These are phyloP conservation scores for Tetrahymena thermophila DNA, from an alignment of 73 alveolate genomes.

Conservation along the genomic window DNA sequence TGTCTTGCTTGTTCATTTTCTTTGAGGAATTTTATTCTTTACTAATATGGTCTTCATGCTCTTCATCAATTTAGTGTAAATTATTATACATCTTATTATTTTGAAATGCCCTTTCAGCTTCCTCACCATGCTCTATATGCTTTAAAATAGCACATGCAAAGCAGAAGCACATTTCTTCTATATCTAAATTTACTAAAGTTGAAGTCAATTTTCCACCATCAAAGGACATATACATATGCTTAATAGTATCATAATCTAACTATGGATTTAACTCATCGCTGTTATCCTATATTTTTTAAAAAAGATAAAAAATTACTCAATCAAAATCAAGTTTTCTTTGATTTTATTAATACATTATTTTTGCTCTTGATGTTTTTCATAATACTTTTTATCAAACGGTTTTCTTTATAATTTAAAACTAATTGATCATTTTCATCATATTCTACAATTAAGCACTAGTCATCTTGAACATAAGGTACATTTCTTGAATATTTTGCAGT, in stretches of 20 bases:
- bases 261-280: background rate
- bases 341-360: background rate
- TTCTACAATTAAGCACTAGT: background rate
- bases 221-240: constrained; percentile 40
- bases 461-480: background rate
- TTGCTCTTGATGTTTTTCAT: background rate
- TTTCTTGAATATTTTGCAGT: background rate
- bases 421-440: background rate
- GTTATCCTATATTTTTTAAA: background rate
- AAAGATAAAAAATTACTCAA: background rate
- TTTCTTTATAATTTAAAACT: background rate
- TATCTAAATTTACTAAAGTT: constrained; percentile 49
- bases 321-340: background rate
- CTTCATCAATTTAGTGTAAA: background rate
- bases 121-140: constrained; percentile 35
- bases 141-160: constrained; percentile 46
- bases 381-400: background rate
- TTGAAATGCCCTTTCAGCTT: background rate
- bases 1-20: background rate
- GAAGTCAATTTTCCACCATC: constrained; percentile 48
- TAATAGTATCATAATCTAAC: background rate
- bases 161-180: constrained; percentile 57
- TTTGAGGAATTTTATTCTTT: background rate
- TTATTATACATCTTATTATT: background rate
- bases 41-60: background rate